phyloP scores from a whole-genome alignment of 73 alveolate genomes.

The Tetrahymena malaccensis region DNA sequence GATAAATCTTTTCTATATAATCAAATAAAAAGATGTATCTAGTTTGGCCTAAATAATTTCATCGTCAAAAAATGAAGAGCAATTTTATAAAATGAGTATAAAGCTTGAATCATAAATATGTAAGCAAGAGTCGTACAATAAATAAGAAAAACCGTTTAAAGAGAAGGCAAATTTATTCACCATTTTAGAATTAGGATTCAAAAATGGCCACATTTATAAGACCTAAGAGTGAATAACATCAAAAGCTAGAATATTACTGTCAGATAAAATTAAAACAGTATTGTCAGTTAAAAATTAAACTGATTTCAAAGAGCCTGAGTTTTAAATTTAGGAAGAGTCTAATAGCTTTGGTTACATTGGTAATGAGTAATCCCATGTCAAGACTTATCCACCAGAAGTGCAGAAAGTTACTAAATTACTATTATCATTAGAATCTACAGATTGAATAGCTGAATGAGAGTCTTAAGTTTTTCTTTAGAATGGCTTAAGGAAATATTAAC shows the following conservation, averaged over 20 bases:
- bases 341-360: not conserved
- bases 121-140: not conserved
- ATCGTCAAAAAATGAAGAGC: not conserved
- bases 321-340: not conserved
- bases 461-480: not conserved
- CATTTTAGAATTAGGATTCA: not conserved
- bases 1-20: not conserved
- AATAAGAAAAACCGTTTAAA: not conserved
- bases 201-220: not conserved
- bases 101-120: not conserved
- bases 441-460: not conserved
- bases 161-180: not conserved
- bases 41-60: not conserved
- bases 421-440: not conserved
- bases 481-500: not conserved
- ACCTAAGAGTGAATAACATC: not conserved
- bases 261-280: not conserved
- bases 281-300: not conserved
- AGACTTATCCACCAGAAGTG: not conserved
- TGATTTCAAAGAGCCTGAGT: not conserved
- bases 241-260: not conserved
- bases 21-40: not conserved
- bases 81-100: not conserved
- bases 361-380: not conserved
- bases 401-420: not conserved